Evolutionary conservation across 805 yeast species (phyloP), one percentile per base, ranked within the genome.

Genomic region (Ogataea kodamae): DNA sequence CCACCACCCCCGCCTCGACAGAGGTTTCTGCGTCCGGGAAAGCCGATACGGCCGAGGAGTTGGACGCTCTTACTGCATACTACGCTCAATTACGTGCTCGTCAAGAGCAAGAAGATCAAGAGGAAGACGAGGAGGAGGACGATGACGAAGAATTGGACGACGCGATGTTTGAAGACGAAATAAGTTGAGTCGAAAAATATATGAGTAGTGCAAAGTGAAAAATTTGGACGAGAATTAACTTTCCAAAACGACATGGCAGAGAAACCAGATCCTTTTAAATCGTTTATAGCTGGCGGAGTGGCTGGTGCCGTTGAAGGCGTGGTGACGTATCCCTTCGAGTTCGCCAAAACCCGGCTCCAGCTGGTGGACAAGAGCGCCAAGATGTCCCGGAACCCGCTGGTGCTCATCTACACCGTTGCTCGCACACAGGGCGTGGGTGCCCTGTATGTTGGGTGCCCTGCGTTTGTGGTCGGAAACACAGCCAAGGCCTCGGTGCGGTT

Each of bases 271-370:
- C 90, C 92, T 2, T 52, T 74, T 41, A 78, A 82, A 50, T 86
- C 97, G 2, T 87, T 90, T 52, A 67, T 89, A 17, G 97, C 96
- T 5, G 98, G 98, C 37, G 96, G 97, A 33, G 70, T 84, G 0
- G 98, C 97, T 0, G 98, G 97, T 38, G 97, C 96, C 16, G 78
- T 89, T 19, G 98, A 90, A 63, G 96, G 96, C 20, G 76, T 76
- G 23, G 71, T 85, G 28, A 90, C 97, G 0, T 90, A 88, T 58
- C 98, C 98, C 3, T 92, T 92, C 60, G 98, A 90, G 60, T 90
- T 89, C 64, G 96, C 97, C 28, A 90, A 90, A 56, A 90, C 98
- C 3, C 68, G 97, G 43, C 67, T 92, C 27, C 98, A 90, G 63
- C 70, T 90, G 36, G 78, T 78, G 20, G 81, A 77, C 48, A 81